Conservation (phyloP, 169 alveolate species). For the Eimeria maxima region DNA sequence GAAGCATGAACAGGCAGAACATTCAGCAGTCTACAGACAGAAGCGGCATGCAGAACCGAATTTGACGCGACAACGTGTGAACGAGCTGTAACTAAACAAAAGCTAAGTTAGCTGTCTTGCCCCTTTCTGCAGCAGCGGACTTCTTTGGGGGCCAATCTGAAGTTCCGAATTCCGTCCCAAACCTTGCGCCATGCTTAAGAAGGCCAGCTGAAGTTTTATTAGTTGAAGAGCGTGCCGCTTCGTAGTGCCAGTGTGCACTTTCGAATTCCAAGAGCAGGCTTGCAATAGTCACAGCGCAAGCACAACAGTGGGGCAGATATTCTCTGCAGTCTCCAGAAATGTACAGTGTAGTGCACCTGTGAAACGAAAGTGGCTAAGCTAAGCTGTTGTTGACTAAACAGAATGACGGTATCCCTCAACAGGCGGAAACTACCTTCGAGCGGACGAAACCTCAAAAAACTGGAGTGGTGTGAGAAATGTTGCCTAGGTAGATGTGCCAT, state of each 20-base stretch:
- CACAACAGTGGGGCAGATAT: not conserved
- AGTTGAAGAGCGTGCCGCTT: not conserved
- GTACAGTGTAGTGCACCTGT: not conserved
- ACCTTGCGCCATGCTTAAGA: not conserved
- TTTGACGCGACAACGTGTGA: not conserved
- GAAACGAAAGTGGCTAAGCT: not conserved
- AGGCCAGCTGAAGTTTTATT: not conserved
- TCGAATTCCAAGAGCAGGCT: not conserved
- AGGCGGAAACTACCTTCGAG: not conserved
- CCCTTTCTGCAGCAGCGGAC: not conserved
- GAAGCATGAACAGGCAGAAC: conserved; percentile 12
- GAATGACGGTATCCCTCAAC: not conserved
- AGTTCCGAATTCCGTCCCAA: not conserved
- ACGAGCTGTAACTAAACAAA: not conserved
- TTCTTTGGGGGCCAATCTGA: not conserved
- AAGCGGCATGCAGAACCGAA: not conserved
- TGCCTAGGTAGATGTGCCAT: not conserved
- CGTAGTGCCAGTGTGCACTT: not conserved
- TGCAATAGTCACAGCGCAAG: not conserved
- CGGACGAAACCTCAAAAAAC: not conserved
- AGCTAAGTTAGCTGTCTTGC: too few relatives aligned
- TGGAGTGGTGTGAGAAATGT: not conserved
- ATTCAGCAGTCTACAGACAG: conserved; percentile 18
- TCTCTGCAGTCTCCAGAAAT: not conserved
- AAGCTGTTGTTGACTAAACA: not conserved